Conservation (phyloP, 2,329 filamentous ascomycete species). For the Xylaria sp. region DNA sequence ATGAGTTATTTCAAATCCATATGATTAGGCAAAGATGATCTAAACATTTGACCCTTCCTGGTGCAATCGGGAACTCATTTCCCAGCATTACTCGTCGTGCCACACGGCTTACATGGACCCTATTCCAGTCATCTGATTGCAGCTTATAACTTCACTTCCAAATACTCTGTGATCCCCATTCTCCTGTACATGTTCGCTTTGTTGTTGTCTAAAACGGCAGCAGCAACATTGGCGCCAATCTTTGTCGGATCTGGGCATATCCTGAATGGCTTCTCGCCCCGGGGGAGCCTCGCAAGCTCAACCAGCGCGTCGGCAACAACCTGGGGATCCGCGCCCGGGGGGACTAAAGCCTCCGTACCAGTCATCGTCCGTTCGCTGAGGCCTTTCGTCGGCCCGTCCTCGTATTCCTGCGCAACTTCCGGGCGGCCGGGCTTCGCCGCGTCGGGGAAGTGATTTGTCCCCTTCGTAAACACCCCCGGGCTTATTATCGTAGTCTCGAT, state of each 20-base stretch:
- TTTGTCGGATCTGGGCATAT: conserved; percentile 22
- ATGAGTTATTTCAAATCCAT: too few species aligned
- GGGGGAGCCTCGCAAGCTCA: conserved; percentile 21
- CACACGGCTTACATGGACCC: not conserved
- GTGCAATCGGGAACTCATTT: too few species aligned
- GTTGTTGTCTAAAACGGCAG: conserved; percentile 25
- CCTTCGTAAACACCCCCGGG: conserved; percentile 29
- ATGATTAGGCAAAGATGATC: too few species aligned
- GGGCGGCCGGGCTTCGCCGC: conserved; percentile 16
- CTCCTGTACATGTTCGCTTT: conserved; percentile 16
- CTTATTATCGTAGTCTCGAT: conserved; percentile 34
- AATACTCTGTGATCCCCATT: conserved; percentile 26
- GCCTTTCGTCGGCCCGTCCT: conserved; percentile 24
- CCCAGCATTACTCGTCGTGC: too few species aligned
- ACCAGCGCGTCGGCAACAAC: conserved; percentile 30
- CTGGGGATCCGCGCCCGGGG: conserved; percentile 22
- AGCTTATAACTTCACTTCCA: conserved; percentile 18
- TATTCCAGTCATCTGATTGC: too few species aligned
- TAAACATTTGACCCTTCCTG: too few species aligned
- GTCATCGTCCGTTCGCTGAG: conserved; percentile 18
- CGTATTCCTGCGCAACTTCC: conserved; percentile 24
- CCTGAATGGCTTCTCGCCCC: conserved; percentile 29
- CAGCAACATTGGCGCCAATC: conserved; percentile 17
- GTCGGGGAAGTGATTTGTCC: conserved; percentile 29
- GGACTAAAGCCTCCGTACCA: conserved; percentile 20